Percentiles rank a stretch among this genome's conserved stretches.
Conservation (phyloP, 495 filamentous ascomycete species). For the Aspergillus saccharolyticus region DNA sequence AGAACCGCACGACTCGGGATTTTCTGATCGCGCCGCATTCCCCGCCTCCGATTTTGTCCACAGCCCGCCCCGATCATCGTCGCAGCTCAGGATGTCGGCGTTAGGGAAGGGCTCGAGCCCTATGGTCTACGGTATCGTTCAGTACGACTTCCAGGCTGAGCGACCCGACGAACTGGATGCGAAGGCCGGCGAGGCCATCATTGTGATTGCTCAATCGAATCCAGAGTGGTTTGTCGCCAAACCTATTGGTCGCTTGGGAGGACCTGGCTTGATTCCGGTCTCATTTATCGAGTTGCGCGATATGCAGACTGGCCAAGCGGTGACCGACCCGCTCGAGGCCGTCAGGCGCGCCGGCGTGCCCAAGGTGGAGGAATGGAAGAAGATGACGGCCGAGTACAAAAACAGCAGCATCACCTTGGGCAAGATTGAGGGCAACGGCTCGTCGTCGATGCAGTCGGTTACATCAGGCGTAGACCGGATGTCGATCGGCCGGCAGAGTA, state of each 20-base stretch:
- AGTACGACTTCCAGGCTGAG: conserved; percentile 96
- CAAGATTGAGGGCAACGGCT: conserved; percentile 61
- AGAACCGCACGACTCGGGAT: conserved; percentile 72
- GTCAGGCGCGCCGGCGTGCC: conserved; percentile 88
- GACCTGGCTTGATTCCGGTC: conserved; percentile 91
- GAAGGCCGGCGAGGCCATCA: conserved; percentile 91
- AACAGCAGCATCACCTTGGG: conserved; percentile 96
- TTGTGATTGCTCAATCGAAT: conserved; percentile 98
- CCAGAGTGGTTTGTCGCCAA: conserved; percentile 99
- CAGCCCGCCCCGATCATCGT: conserved; percentile 32
- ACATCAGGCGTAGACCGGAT: conserved; percentile 74
- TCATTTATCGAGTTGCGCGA: conserved; percentile 96
- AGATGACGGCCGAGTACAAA: conserved; percentile 98
- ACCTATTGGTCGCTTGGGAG: conserved; percentile 89
- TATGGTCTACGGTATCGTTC: conserved; percentile 93
- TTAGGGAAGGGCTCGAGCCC: conserved; percentile 63
- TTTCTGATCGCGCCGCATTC: conserved; percentile 55
- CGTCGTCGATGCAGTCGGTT: conserved; percentile 41
- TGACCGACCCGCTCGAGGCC: conserved; percentile 78
- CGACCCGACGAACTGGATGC: conserved; percentile 93
- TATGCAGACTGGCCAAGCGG: conserved; percentile 80
- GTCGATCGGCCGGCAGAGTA: conserved; percentile 54
- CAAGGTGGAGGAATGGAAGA: conserved; percentile 99
- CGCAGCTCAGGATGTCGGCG: conserved; percentile 43
- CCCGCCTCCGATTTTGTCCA: conserved; percentile 32